These are phyloP conservation scores for Salvia miltiorrhiza DNA, from an alignment of 257 asterid species.

Conservation along the genomic window DNA sequence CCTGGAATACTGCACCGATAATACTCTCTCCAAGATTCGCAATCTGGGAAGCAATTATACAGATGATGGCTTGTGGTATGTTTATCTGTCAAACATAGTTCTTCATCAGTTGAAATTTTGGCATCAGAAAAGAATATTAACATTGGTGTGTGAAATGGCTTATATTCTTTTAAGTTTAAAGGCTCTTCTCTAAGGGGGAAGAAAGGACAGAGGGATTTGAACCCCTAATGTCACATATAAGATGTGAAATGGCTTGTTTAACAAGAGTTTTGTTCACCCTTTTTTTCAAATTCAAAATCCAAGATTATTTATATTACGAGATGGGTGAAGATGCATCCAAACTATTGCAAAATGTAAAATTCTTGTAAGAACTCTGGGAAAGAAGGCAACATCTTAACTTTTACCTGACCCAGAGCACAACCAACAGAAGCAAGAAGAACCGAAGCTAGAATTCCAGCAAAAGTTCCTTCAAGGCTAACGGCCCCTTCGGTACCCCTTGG, in stretches of 20 bases:
- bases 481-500: conserved; percentile 99
- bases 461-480: conserved; percentile 87
- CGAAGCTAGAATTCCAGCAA: conserved; percentile 83
- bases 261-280: neutral
- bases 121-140: neutral
- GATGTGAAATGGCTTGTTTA: conserved; percentile 10
- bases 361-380: neutral
- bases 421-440: conserved; percentile 74
- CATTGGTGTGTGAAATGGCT: neutral
- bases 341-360: neutral
- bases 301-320: no score
- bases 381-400: neutral
- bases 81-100: conserved; percentile 46
- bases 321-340: neutral
- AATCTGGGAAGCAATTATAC: conserved; percentile 85
- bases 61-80: conserved; percentile 46
- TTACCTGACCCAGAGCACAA: conserved; percentile 62
- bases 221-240: neutral
- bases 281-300: no score
- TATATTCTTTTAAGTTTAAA: neutral
- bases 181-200: neutral
- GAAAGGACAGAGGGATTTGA: neutral
- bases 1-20: conserved; percentile 74
- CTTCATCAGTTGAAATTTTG: conserved; percentile 1
- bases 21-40: conserved; percentile 97